Evolutionary conservation across 2,329 filamentous ascomycete species (phyloP), one percentile per base, ranked within the genome.

Genomic region (Ophiostoma sp.): DNA sequence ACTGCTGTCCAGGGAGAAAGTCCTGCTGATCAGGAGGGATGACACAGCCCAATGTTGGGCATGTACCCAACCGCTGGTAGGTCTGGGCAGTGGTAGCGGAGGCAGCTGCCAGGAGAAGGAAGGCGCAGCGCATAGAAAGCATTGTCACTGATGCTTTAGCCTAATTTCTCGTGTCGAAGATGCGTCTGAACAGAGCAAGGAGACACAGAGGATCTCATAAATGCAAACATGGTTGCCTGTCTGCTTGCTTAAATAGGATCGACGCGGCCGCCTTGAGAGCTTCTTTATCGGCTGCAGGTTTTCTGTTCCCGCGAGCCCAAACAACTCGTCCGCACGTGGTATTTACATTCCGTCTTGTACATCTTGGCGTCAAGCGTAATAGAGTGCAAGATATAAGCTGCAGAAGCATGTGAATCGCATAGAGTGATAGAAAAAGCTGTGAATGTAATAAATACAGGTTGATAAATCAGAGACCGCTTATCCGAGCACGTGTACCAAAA

Each of bases 11-110:
- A 5, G 91, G 88, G 1, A 96, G 84, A 79, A 95, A 95, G 74
- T 95, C 91, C 42, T 89, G 87, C 79, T 86, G 84, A 72, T 88
- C 85, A 1, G 85, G 85, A 14, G 85, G 85, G 14, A 88, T 78
- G 64, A 88, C 78, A 72, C 85, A 87, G 71, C 85, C 85, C 27
- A 88, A 80, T 47, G 80, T 80, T 9, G 84, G 84, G 75, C 85
- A 88, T 40, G 82, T 82, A 70, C 85, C 85, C 18, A 87, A 79
- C 66, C 85, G 81, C 76, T 85, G 85, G 77, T 81, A 87, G 44
- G 84, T 86, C 79, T 87, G 85, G 1, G 69, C 69, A 12, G 40
- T 36, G 18, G n/a, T 18, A 64, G 63, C 63, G 14, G 63, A 45
- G 14, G 42, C n/a, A 36, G 42, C 63, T 41, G 63, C 18, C 40